Conservation (phyloP, 257 asterid species). For the Solanum corneliomulleri region DNA sequence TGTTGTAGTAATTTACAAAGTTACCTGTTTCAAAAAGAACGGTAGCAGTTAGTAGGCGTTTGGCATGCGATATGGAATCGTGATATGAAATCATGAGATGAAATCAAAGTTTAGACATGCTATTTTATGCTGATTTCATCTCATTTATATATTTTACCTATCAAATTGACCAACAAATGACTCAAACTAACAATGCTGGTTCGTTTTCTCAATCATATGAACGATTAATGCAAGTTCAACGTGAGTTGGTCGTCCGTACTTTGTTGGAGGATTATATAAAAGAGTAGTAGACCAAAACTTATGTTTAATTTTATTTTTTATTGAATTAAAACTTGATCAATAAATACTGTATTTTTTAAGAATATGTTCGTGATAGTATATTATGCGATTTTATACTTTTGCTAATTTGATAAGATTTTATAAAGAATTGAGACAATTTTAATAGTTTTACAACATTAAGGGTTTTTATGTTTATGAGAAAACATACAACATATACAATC, state of each 20-base stretch:
- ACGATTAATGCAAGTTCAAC: neutral
- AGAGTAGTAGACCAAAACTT: neutral
- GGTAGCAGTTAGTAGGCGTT: neutral
- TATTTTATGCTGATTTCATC: neutral
- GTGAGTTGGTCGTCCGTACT: neutral
- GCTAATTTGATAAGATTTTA: neutral
- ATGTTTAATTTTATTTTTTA: neutral
- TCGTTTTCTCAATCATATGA: neutral
- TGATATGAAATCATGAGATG: too few species aligned
- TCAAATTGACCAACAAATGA: neutral
- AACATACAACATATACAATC: neutral
- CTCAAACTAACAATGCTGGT: neutral
- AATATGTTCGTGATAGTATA: neutral
- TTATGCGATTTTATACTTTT: neutral
- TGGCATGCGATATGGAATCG: neutral
- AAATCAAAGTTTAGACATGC: neutral
- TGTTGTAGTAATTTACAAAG: neutral
- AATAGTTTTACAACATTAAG: neutral
- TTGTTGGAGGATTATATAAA: neutral
- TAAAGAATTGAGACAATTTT: neutral
- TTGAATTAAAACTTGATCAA: neutral
- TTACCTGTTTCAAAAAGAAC: neutral
- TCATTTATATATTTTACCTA: neutral
- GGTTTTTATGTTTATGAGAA: neutral
- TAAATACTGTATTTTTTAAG: neutral